A percentile compares a stretch with the other conserved stretches of the same genome.
Evolutionary conservation across 1,284 basidiomycete species (phyloP).

Genomic region (Dichomitus squalens): DNA sequence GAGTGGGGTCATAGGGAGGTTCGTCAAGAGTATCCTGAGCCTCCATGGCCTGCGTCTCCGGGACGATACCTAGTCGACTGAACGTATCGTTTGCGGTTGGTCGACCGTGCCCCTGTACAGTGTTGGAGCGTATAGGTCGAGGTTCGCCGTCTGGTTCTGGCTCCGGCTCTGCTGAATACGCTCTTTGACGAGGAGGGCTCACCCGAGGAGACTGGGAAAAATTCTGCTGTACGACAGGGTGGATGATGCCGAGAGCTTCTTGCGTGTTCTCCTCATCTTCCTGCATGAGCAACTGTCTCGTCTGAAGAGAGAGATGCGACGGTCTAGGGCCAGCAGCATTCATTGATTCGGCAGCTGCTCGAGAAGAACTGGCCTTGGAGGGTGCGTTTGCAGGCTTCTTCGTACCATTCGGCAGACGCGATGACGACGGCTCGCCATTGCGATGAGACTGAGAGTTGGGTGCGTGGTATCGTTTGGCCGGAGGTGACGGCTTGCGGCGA

Average conservation of each 20-base stretch:
- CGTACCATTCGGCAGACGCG: neutral
- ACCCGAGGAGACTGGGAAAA: too few species aligned
- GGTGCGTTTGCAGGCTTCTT: neutral
- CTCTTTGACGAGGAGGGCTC: too few species aligned
- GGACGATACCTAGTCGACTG: slow-evolving; percentile 25
- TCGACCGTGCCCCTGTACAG: slow-evolving; percentile 1
- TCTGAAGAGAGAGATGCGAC: neutral
- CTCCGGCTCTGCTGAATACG: neutral
- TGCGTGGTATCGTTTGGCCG: neutral
- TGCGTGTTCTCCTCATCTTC: slow-evolving; percentile 26
- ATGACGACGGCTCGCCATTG: neutral
- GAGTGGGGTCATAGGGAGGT: slow-evolving; percentile 1
- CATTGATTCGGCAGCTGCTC: too few species aligned
- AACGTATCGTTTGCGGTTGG: slow-evolving; percentile 21
- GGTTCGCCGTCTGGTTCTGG: neutral
- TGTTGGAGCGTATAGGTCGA: slow-evolving; percentile 4
- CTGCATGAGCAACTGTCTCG: slow-evolving; percentile 11
- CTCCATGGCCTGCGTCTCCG: slow-evolving; percentile 16
- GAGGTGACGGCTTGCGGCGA: neutral
- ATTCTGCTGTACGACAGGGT: neutral
- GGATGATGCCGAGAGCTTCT: slow-evolving; percentile 12
- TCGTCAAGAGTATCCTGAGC: neutral
- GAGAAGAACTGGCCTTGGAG: neutral
- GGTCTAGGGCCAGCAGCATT: neutral
- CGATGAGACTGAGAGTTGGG: neutral